Evolutionary conservation across 2,329 filamentous ascomycete species (phyloP).

Genomic region (Tolypocladium inflatum): DNA sequence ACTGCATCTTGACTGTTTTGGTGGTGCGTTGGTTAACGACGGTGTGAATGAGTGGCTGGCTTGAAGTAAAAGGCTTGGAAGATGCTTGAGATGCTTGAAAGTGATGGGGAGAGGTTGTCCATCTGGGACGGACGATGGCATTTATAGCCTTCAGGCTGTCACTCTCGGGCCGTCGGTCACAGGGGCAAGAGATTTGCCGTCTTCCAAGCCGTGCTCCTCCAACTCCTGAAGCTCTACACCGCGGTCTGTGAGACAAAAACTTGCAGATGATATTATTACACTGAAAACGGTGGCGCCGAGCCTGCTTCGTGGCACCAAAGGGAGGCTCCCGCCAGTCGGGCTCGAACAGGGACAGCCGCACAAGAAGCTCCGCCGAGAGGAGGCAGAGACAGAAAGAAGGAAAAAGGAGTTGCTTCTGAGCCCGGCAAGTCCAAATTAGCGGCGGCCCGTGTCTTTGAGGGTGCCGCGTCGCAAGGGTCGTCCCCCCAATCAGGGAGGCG

Average conservation of each 20-base stretch:
- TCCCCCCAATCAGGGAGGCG: background rate
- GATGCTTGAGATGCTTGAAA: background rate
- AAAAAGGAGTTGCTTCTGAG: background rate
- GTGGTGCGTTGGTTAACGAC: background rate
- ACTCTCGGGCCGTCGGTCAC: background rate
- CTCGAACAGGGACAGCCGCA: background rate
- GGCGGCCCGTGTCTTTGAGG: background rate
- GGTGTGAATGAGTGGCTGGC: background rate
- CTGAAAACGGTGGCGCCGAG: background rate
- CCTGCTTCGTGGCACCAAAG: background rate
- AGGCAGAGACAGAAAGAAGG: background rate
- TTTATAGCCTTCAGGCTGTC: background rate
- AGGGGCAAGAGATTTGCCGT: background rate
- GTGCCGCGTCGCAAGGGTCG: background rate
- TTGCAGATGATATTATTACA: background rate
- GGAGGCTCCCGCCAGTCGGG: background rate
- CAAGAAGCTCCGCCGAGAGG: background rate
- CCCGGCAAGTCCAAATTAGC: background rate
- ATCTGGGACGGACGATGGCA: background rate
- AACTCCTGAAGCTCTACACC: background rate
- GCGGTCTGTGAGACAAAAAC: background rate
- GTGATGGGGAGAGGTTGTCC: background rate
- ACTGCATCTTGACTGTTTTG: constrained; percentile 3
- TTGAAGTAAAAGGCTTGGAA: background rate
- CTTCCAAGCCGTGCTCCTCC: background rate